phyloP scores from a whole-genome alignment of 768 basidiomycete species.

The Leccinum disarticulatum region DNA sequence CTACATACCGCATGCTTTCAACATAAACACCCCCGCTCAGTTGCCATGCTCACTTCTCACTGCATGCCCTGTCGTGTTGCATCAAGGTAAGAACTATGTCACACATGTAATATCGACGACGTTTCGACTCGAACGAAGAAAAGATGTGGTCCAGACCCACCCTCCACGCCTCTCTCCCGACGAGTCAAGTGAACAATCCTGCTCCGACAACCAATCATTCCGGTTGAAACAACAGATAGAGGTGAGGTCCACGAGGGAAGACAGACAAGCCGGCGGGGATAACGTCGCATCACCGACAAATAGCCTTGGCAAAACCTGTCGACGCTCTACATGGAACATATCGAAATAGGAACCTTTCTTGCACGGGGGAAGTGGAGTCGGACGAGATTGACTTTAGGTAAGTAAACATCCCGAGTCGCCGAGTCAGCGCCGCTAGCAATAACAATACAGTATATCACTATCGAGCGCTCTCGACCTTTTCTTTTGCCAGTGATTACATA shows the following conservation, averaged over 20 bases:
- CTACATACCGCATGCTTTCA: no score
- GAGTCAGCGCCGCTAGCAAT: background rate
- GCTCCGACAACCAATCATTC: no score
- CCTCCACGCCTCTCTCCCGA: no score
- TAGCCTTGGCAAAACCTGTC: background rate
- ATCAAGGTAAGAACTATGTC: no score
- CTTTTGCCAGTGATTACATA: background rate
- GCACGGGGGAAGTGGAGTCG: background rate
- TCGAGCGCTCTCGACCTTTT: background rate
- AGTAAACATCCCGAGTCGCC: background rate
- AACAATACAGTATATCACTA: background rate
- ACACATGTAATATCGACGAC: no score
- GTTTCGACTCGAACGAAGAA: no score
- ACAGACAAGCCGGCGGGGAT: background rate
- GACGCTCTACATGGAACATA: no score
- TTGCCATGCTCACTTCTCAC: no score
- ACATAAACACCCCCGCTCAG: no score
- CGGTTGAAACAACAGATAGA: background rate
- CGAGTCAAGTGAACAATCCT: no score
- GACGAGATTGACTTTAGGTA: background rate
- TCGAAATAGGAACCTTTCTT: background rate
- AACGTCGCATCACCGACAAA: background rate
- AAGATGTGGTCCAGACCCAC: no score
- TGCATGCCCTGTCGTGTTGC: no score
- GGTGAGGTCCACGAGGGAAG: background rate